A percentile compares a stretch with the other conserved stretches of the same genome.
Conservation (phyloP, 352 stramenopile species). For the Lagenidium giganteum region DNA sequence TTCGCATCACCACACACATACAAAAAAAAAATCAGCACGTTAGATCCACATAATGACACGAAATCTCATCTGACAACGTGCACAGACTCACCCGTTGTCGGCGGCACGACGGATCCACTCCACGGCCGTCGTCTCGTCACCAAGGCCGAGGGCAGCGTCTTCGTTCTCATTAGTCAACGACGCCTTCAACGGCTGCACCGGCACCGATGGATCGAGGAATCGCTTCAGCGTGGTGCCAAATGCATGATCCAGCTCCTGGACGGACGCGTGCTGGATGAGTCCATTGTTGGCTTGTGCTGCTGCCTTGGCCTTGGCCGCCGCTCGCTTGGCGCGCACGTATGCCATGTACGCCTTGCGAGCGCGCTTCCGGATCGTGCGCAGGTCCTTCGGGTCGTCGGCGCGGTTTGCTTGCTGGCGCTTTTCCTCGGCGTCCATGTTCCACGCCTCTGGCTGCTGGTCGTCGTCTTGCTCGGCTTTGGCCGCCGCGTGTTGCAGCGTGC, state of each 20-base stretch:
- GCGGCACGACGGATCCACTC: constrained; percentile 80
- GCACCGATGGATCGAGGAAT: constrained; percentile 51
- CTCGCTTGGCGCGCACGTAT: constrained; percentile 48
- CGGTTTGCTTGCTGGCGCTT: constrained; percentile 48
- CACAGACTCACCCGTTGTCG: too few species aligned
- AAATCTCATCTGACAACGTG: too few species aligned
- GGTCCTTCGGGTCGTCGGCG: constrained; percentile 43
- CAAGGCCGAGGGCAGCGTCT: constrained; percentile 19
- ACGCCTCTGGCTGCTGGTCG: constrained; percentile 7
- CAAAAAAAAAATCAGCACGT: neutral
- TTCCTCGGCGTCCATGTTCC: constrained; percentile 57
- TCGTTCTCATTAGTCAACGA: constrained; percentile 17
- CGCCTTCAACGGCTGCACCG: constrained; percentile 39
- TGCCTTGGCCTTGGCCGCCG: constrained; percentile 24
- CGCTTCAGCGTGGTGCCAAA: constrained; percentile 71
- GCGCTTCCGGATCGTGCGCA: constrained; percentile 76
- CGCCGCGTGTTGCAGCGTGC: constrained; percentile 46
- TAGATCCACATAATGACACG: too few species aligned
- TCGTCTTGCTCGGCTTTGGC: constrained; percentile 20
- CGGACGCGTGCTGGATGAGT: constrained; percentile 60
- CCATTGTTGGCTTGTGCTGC: constrained; percentile 4
- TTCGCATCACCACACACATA: too few species aligned
- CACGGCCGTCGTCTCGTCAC: constrained; percentile 59
- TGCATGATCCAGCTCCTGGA: constrained; percentile 49
- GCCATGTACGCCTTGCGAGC: constrained; percentile 72